Conservation (phyloP, 2,329 filamentous ascomycete genomes). For the Saccharata proteae region DNA sequence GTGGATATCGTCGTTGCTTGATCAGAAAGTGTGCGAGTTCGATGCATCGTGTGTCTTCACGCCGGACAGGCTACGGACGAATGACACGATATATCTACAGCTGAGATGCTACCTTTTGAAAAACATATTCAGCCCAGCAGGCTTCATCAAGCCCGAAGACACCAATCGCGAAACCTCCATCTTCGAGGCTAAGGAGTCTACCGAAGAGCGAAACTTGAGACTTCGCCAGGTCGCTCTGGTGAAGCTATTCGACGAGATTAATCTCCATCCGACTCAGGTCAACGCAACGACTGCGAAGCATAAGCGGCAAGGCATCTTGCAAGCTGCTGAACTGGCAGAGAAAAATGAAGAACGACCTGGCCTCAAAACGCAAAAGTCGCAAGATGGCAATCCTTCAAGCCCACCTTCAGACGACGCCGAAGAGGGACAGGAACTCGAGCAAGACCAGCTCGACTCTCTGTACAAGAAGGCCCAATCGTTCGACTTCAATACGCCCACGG, state of each 20-base stretch:
- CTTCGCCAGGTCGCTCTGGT: conserved; percentile 79
- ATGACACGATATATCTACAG: conserved; percentile 91
- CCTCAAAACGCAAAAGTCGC: conserved; percentile 39
- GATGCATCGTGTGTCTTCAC: conserved; percentile 82
- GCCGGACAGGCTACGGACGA: conserved; percentile 71
- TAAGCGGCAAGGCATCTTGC: conserved; percentile 70
- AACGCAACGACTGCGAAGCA: conserved; percentile 65
- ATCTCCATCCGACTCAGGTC: conserved; percentile 60
- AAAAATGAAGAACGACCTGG: conserved; percentile 39
- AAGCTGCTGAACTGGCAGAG: conserved; percentile 81
- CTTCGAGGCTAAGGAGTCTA: conserved; percentile 76
- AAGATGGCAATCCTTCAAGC: conserved; percentile 1
- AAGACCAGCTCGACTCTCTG: conserved; percentile 85
- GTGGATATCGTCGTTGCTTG: conserved; percentile 87
- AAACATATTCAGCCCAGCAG: conserved; percentile 56
- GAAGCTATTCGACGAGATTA: conserved; percentile 80
- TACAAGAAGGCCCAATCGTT: conserved; percentile 97
- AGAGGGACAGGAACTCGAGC: conserved; percentile 82
- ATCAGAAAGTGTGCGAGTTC: conserved; percentile 79
- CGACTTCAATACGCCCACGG: conserved; percentile 82
- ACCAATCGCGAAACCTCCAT: conserved; percentile 60
- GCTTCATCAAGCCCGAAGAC: conserved; percentile 50
- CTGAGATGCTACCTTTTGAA: conserved; percentile 64
- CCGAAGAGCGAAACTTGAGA: conserved; percentile 72
- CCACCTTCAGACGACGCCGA: conserved; percentile 55